Evolutionary conservation across 176 grass and related monocot species (phyloP).

Genomic region (Urochloa ruziziensis): DNA sequence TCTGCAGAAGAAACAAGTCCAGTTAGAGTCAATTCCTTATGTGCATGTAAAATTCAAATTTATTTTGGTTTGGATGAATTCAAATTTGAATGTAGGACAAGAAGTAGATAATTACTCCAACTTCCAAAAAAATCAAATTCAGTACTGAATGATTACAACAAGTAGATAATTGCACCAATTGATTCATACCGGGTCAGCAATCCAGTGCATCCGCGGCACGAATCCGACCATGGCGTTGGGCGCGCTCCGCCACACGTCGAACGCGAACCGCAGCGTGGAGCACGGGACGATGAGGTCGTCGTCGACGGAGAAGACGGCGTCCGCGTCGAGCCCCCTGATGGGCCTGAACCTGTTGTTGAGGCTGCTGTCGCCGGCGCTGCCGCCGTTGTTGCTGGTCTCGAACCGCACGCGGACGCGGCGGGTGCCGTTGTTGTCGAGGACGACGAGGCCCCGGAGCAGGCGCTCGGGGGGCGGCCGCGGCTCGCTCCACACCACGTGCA

Average conservation of each 20-base stretch:
- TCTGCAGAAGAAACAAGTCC: conserved; percentile 32
- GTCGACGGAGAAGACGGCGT: conserved; percentile 89
- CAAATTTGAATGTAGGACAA: neutral
- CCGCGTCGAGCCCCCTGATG: conserved; percentile 47
- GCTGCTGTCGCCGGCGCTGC: conserved; percentile 54
- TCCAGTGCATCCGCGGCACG: conserved; percentile 86
- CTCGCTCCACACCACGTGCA: conserved; percentile 92
- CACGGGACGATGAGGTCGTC: conserved; percentile 87
- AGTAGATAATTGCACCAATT: neutral
- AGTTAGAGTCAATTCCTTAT: neutral
- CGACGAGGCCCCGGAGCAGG: conserved; percentile 32
- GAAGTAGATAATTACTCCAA: neutral
- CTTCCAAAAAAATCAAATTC: neutral
- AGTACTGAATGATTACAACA: neutral
- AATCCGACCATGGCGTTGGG: conserved; percentile 79
- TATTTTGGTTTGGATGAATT: neutral
- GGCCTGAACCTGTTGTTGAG: conserved; percentile 94
- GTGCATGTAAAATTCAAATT: neutral
- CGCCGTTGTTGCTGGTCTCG: no score
- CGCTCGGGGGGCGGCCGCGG: conserved; percentile 51
- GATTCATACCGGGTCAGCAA: conserved; percentile 29
- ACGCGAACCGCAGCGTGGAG: conserved; percentile 71
- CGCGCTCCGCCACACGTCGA: conserved; percentile 64
- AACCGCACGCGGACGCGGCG: conserved; percentile 21
- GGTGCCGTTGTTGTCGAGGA: conserved; percentile 28